phyloP scores from a whole-genome alignment of 805 yeast species.

The Sugiyamaella lignohabitans region DNA sequence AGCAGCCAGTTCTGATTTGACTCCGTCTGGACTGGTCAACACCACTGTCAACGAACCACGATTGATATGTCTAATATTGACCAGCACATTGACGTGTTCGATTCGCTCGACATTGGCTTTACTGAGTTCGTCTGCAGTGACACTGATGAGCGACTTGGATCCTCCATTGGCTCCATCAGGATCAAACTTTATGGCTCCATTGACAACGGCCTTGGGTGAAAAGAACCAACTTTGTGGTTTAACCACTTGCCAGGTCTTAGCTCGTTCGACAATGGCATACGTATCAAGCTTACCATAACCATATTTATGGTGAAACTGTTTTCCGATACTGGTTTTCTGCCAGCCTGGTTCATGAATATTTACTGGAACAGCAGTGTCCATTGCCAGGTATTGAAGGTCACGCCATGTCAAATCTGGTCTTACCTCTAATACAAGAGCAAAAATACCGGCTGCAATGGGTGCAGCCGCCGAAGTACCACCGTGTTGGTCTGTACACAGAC shows the following conservation, averaged over 20 bases:
- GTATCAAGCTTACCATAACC: slow-evolving; percentile 95
- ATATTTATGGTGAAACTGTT: slow-evolving; percentile 72
- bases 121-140: slow-evolving; percentile 45
- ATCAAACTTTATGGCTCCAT: slow-evolving; percentile 17
- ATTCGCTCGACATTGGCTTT: slow-evolving; percentile 58
- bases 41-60: slow-evolving; percentile 68
- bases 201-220: slow-evolving; percentile 38
- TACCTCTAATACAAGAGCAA: slow-evolving; percentile 71
- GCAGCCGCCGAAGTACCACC: slow-evolving; percentile 99
- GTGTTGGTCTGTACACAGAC: slow-evolving; percentile 63
- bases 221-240: slow-evolving; percentile 86
- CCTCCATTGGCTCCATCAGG: slow-evolving; percentile 18
- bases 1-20: slow-evolving; percentile 66
- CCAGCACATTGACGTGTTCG: slow-evolving; percentile 82
- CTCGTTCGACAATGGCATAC: slow-evolving; percentile 60
- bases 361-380: slow-evolving; percentile 63
- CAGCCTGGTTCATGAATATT: slow-evolving; percentile 62
- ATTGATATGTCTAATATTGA: slow-evolving; percentile 54
- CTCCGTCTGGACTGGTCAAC: slow-evolving; percentile 69
- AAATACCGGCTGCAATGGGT: slow-evolving; percentile 95
- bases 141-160: slow-evolving; percentile 19
- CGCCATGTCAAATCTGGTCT: slow-evolving; percentile 93
- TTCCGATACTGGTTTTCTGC: slow-evolving; percentile 63
- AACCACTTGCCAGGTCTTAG: slow-evolving; percentile 73
- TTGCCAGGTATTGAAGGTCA: slow-evolving; percentile 81